Evolutionary conservation across 306 rosid species (phyloP), one percentile per base, ranked within the genome.

Genomic region (Prunus mongolica): DNA sequence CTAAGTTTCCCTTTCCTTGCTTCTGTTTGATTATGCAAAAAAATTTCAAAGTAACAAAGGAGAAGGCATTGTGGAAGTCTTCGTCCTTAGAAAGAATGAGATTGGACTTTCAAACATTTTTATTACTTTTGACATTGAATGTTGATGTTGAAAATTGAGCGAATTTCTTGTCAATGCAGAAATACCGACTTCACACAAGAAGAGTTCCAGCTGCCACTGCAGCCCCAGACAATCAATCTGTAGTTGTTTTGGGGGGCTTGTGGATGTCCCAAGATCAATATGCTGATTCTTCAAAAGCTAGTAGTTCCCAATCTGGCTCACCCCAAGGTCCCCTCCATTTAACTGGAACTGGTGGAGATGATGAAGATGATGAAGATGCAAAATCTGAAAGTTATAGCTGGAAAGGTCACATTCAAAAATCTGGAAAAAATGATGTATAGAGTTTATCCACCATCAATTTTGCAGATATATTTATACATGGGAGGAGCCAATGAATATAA

Each of bases 261-360:
- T 92, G 97, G 97, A 84, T 81, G 92, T 60, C 91, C 63, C 91
- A 79, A 82, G 96, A 95, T 78, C 96, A 81, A 24, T 85, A 76
- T 82, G 87, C 87, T 65, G 93, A 91, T 41, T 95, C 97, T 66
- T 87, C 93, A 16, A 95, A 92, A 77, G 93, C 84, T 27, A 85
- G 87, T 78, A 87, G 90, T 81, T 89, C 97, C 0, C 97, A 85
- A 27, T 90, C 95, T 8, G 97, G 92, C 38, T 95, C 98, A 65
- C 97, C 98, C 8, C 97, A 90, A 82, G 93, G 98, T 24, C 98
- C 97, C 27, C 91, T 95, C 65, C 97, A 92, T 76, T 88, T 92
- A 71, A 74, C 90, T 18, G 88, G 87, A 44, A 89, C 82, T 5
- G 81, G 91, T 7, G 89, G 91, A 76, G 90, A 81, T 38, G 91